phyloP scores from a whole-genome alignment of 2,329 filamentous ascomycete species.

The Fusarium zealandicum region DNA sequence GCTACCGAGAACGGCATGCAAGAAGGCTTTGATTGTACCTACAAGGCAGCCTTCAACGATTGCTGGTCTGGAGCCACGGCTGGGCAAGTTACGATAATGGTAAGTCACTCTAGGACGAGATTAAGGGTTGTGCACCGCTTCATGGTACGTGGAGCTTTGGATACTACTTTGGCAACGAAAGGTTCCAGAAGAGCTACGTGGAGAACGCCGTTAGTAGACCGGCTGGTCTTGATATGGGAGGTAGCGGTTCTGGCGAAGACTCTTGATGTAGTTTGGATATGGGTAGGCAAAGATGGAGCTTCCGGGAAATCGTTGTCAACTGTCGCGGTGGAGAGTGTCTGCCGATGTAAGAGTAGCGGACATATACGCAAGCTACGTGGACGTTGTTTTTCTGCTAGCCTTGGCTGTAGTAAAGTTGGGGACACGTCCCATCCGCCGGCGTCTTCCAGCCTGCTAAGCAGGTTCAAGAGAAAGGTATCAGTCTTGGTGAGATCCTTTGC shows the following conservation, averaged over 20 bases:
- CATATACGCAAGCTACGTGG: too few relatives aligned
- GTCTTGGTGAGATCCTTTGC: too few relatives aligned
- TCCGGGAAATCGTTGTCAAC: too few relatives aligned
- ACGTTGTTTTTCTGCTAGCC: too few relatives aligned
- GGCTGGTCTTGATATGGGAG: neutral
- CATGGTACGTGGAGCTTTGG: neutral
- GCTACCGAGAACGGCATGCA: neutral
- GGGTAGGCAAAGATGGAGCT: too few relatives aligned
- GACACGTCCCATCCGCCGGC: too few relatives aligned
- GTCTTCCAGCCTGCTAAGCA: too few relatives aligned
- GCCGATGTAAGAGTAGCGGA: too few relatives aligned
- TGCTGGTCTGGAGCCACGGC: neutral
- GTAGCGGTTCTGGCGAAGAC: neutral
- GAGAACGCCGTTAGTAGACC: neutral
- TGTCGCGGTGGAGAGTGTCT: too few relatives aligned
- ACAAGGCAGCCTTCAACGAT: neutral
- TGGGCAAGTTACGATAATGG: conserved; percentile 2
- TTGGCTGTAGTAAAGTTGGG: too few relatives aligned
- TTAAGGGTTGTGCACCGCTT: neutral
- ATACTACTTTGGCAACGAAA: neutral
- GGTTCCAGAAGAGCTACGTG: neutral
- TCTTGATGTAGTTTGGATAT: too few relatives aligned
- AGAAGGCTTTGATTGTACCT: neutral
- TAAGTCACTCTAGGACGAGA: neutral
- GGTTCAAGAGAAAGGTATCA: too few relatives aligned